Evolutionary conservation across 495 filamentous ascomycete genomes (phyloP).

Genomic region (Delitschia confertaspora): DNA sequence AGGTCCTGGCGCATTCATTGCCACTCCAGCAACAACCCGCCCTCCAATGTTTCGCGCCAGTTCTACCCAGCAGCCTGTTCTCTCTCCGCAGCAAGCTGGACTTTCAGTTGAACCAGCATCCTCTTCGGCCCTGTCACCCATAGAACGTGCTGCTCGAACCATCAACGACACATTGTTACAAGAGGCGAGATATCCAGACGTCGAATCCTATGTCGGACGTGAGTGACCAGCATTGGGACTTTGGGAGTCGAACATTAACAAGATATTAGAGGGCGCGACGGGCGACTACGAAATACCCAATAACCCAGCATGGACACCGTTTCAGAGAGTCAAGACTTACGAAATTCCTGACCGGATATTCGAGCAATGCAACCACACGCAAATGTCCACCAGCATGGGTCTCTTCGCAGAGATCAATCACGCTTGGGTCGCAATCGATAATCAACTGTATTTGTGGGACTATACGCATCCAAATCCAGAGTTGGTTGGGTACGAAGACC

Average conservation of each 20-base stretch:
- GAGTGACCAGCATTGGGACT: slow-evolving; percentile 34
- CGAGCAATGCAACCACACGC: slow-evolving; percentile 75
- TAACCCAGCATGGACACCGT: slow-evolving; percentile 71
- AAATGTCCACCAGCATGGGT: slow-evolving; percentile 80
- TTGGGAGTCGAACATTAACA: slow-evolving; percentile 8
- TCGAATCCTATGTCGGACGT: slow-evolving; percentile 88
- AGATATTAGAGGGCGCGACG: slow-evolving; percentile 61
- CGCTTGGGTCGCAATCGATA: slow-evolving; percentile 94
- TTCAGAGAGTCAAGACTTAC: slow-evolving; percentile 71
- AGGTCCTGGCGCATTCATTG: slow-evolving; percentile 30
- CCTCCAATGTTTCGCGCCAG: slow-evolving; percentile 20
- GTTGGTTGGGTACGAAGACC: slow-evolving; percentile 86
- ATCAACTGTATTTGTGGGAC: slow-evolving; percentile 94
- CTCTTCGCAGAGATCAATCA: slow-evolving; percentile 87
- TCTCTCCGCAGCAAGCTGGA: slow-evolving; percentile 11
- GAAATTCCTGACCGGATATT: slow-evolving; percentile 83
- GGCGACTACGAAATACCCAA: slow-evolving; percentile 78
- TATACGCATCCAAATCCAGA: slow-evolving; percentile 82
- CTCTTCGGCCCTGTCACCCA: slow-evolving; percentile 45
- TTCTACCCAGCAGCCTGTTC: slow-evolving; percentile 6
- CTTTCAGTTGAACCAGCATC: neutral
- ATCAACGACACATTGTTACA: slow-evolving; percentile 66
- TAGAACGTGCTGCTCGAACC: slow-evolving; percentile 72
- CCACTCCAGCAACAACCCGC: slow-evolving; percentile 30
- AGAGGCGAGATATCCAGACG: slow-evolving; percentile 76